A percentile compares a stretch with the other conserved stretches of the same genome.
Evolutionary conservation across 169 alveolate genomes (phyloP).

Genomic region (Miamiensis avidus): DNA sequence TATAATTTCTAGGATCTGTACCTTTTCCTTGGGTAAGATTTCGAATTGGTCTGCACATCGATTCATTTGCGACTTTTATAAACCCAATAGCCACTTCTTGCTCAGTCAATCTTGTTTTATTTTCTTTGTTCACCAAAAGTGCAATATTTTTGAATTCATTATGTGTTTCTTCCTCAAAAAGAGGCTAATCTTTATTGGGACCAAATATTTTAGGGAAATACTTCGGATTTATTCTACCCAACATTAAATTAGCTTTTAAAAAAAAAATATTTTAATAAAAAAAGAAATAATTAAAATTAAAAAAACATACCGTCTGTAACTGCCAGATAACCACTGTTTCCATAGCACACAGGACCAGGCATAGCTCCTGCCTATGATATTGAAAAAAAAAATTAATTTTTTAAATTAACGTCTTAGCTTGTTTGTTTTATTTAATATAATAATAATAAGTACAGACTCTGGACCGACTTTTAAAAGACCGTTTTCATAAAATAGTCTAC

Average conservation of each 20-base stretch:
- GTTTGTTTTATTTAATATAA: too few relatives aligned
- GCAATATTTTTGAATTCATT: conserved; percentile 53
- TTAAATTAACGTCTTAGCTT: conserved; percentile 34
- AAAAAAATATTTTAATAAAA: not conserved
- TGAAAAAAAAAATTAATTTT: conserved; percentile 44
- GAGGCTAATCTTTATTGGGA: conserved; percentile 50
- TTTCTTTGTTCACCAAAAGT: conserved; percentile 40
- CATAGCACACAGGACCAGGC: conserved; percentile 86
- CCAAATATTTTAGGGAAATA: conserved; percentile 85
- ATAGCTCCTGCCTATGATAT: conserved; percentile 45
- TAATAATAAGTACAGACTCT: conserved; percentile 54
- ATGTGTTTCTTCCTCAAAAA: conserved; percentile 51
- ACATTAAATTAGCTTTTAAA: conserved; percentile 36
- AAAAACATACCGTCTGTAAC: conserved; percentile 88
- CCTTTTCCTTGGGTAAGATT: conserved; percentile 76
- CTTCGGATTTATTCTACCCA: conserved; percentile 76
- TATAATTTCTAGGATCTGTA: conserved; percentile 65
- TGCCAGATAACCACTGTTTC: conserved; percentile 69
- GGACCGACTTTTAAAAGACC: conserved; percentile 86
- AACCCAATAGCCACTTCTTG: conserved; percentile 80
- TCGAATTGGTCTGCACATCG: conserved; percentile 85
- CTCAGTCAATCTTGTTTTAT: conserved; percentile 5
- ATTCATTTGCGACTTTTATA: conserved; percentile 85
- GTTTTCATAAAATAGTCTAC: conserved; percentile 63
- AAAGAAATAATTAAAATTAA: not conserved